These are phyloP conservation scores for Curvularia verruculosa DNA, from an alignment of 2,329 filamentous ascomycete species.

Conservation along the genomic window DNA sequence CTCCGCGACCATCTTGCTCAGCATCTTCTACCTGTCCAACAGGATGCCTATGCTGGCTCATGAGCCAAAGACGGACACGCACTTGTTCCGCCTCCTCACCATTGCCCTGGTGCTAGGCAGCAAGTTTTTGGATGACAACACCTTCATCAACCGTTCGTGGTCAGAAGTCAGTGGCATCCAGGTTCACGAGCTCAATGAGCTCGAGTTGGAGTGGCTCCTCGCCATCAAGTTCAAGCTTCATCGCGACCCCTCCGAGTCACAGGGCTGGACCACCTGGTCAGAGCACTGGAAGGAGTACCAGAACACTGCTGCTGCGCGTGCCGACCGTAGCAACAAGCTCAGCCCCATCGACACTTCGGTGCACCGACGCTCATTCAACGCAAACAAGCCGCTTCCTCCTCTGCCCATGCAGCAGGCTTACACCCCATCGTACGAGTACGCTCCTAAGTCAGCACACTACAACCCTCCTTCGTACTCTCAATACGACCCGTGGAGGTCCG, in stretches of 20 bases:
- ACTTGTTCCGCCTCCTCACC: slow-evolving; percentile 87
- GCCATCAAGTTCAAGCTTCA: slow-evolving; percentile 85
- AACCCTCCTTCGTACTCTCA: slow-evolving; percentile 42
- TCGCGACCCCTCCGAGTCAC: slow-evolving; percentile 78
- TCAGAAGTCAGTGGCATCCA: slow-evolving; percentile 91
- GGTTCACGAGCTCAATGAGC: slow-evolving; percentile 79
- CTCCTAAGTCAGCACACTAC: slow-evolving; percentile 48
- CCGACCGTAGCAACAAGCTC: slow-evolving; percentile 53
- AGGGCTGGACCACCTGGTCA: slow-evolving; percentile 71
- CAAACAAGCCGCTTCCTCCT: slow-evolving; percentile 54
- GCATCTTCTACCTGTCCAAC: slow-evolving; percentile 86
- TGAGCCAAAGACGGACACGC: slow-evolving; percentile 61
- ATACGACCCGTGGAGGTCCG: slow-evolving; percentile 52
- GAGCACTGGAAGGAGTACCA: slow-evolving; percentile 71
- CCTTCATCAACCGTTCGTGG: slow-evolving; percentile 97
- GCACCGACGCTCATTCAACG: slow-evolving; percentile 56
- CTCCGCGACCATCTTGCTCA: slow-evolving; percentile 87
- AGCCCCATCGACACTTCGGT: slow-evolving; percentile 70
- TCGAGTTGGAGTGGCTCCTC: slow-evolving; percentile 87
- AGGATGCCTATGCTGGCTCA: slow-evolving; percentile 76
- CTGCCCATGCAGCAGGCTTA: slow-evolving; percentile 51
- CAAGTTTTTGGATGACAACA: slow-evolving; percentile 97
- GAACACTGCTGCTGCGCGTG: slow-evolving; percentile 53
- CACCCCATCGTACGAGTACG: slow-evolving; percentile 43
- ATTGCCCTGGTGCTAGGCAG: slow-evolving; percentile 84